Base-by-base conservation (phyloP, 2,329 filamentous ascomycete genomes). In the Colletotrichum agaves region DNA sequence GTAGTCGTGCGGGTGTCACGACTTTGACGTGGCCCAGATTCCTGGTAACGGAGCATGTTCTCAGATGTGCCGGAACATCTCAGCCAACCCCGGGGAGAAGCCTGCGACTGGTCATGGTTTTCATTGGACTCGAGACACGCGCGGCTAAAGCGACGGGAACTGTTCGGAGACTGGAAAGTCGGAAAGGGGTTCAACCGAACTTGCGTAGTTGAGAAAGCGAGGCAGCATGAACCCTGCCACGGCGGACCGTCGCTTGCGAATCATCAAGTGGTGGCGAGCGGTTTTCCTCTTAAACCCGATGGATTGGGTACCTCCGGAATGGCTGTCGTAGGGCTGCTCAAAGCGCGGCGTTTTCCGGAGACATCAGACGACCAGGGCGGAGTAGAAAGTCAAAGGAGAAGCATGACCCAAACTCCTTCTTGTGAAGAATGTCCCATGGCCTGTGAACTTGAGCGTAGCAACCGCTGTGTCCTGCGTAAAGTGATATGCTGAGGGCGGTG, bases 21-120 rank as follows among this genome's bases (percentile, higher is more conserved):
- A 64, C 19, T 46, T 52, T 58, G 64, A 64, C 52, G 52, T 49
- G 61, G 33, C 46, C 64, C 61, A 53, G 52, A n/a, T 44, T 53
- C 23, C 39, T 43, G 60, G 60, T 47, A 49, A 19, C 11, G 39
- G 31, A 17, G 3, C 6, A 27, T 27, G 2, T 23, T 37, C 21
- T 53, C 5, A 53, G 47, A 31, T 27, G 21, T 33, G 23, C 15
- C 50, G 31, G 33, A 39, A 21, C 3, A 12, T 5, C 11, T 8
- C 33, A 10, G 47, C 47, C n/a, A 33, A n/a, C n/a, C 47, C 17
- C 27, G 15, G 27, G 4, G 35, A 31, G 27, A 31, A 10, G 21
- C 5, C 12, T 17, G 23, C 17, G 23, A 52, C 23, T 35, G 47
- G 35, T 35, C 13, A 31, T 10, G 27, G 33, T 31, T 27, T n/a